phyloP scores from a whole-genome alignment of 768 basidiomycete species.

The Sarcodon sp. region DNA sequence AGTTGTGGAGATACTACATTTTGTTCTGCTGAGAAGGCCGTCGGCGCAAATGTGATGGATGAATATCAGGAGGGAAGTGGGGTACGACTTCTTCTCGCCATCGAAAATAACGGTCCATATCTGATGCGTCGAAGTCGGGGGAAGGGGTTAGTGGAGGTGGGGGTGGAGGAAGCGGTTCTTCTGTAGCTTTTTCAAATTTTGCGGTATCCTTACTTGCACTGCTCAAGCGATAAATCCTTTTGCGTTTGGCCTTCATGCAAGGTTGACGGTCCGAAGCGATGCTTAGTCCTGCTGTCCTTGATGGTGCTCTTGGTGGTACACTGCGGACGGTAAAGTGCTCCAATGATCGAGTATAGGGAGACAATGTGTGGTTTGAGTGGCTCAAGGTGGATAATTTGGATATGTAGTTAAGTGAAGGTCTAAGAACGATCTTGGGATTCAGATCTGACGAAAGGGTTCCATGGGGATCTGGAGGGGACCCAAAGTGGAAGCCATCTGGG shows the following conservation, averaged over 20 bases:
- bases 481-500: slow-evolving; percentile 20
- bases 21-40: slow-evolving; percentile 1
- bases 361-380: slow-evolving; percentile 86
- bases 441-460: slow-evolving; percentile 19
- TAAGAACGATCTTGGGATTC: slow-evolving; percentile 47
- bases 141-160: slow-evolving; percentile 9
- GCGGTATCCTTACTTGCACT: slow-evolving; percentile 14
- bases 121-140: slow-evolving; percentile 52
- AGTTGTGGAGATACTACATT: not conserved
- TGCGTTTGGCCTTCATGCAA: slow-evolving; percentile 41
- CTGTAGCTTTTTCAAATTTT: too few relatives aligned
- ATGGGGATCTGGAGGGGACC: slow-evolving; percentile 20
- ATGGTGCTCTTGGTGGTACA: slow-evolving; percentile 47
- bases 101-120: slow-evolving; percentile 69
- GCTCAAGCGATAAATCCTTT: slow-evolving; percentile 57
- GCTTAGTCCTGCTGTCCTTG: slow-evolving; percentile 18
- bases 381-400: slow-evolving; percentile 81
- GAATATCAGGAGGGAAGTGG: slow-evolving; percentile 11
- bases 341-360: slow-evolving; percentile 83
- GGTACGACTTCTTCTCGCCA: slow-evolving; percentile 17
- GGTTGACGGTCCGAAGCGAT: slow-evolving; percentile 33
- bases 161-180: not conserved
- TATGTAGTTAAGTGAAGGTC: slow-evolving; percentile 55
- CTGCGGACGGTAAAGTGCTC: slow-evolving; percentile 90
- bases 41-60: slow-evolving; percentile 10